Percentiles rank a stretch among this genome's conserved stretches.
Conservation (phyloP, 805 yeast genomes). For the Candida pini region DNA sequence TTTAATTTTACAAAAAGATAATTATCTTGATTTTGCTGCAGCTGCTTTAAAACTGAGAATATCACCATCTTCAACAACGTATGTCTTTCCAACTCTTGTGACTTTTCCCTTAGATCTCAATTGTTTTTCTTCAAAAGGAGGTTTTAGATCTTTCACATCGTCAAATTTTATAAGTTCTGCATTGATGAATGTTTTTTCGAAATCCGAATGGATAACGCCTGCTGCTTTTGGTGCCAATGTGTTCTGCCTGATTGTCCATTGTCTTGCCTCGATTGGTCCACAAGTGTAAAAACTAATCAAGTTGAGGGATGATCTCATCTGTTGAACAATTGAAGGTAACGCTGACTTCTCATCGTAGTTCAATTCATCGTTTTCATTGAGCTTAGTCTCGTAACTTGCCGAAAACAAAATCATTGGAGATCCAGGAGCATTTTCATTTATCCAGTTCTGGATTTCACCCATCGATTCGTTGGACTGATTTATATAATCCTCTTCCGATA, state of each 20-base stretch:
- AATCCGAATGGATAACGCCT: conserved; percentile 94
- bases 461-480: conserved; percentile 87
- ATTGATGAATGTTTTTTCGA: conserved; percentile 89
- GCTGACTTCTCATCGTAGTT: conserved; percentile 51
- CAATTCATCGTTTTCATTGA: conserved; percentile 10
- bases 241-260: conserved; percentile 93
- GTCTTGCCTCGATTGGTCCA: conserved; percentile 95
- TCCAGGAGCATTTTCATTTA: conserved; percentile 80
- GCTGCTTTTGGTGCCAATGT: conserved; percentile 98
- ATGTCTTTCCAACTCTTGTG: conserved; percentile 88
- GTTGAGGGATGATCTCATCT: conserved; percentile 82
- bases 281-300: conserved; percentile 93
- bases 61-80: conserved; percentile 93
- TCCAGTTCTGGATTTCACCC: conserved; percentile 82
- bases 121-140: conserved; percentile 64
- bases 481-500: conserved; percentile 82
- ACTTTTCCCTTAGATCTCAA: conserved; percentile 88
- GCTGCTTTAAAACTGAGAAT: conserved; percentile 89
- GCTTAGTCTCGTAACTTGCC: conserved; percentile 26
- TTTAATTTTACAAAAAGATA: neutral
- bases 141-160: conserved; percentile 62
- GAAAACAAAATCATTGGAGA: conserved; percentile 33
- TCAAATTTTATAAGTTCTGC: conserved; percentile 88
- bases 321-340: conserved; percentile 76
- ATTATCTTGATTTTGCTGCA: conserved; percentile 31